Percentiles rank a stretch among this genome's conserved stretches.
Conservation (phyloP, 1,139 yeast species). For the Lodderomyces oxycetoniae region DNA sequence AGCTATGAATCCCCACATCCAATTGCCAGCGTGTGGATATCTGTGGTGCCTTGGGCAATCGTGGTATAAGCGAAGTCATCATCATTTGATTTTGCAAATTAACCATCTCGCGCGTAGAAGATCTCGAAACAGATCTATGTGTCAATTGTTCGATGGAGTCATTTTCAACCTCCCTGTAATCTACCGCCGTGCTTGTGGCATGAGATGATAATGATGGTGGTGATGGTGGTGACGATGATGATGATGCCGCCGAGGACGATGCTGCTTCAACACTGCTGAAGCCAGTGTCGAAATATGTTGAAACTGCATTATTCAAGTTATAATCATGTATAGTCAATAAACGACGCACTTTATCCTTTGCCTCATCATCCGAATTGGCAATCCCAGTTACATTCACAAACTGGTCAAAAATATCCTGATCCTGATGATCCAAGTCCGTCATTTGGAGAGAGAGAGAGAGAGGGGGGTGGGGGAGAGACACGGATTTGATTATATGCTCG, state of each 20-base stretch:
- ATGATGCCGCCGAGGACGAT: slow-evolving; percentile 3
- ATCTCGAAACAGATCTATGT: slow-evolving; percentile 8
- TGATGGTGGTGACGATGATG: slow-evolving; percentile 9
- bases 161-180: slow-evolving; percentile 8
- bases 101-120: slow-evolving; percentile 14
- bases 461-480: no score
- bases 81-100: slow-evolving; percentile 35
- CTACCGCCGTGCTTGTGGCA: slow-evolving; percentile 12
- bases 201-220: no score
- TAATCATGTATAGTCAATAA: slow-evolving; percentile 41
- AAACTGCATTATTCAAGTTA: slow-evolving; percentile 48
- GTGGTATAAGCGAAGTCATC: slow-evolving; percentile 33
- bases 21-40: slow-evolving; percentile 41
- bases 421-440: no score
- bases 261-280: slow-evolving; percentile 24
- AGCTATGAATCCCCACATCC: slow-evolving; percentile 43
- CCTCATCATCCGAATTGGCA: slow-evolving; percentile 14
- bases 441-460: no score
- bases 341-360: slow-evolving; percentile 30
- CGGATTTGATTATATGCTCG: no score
- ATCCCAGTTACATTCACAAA: slow-evolving; percentile 40
- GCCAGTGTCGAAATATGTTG: slow-evolving; percentile 49
- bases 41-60: slow-evolving; percentile 40
- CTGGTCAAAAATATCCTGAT: slow-evolving; percentile 23
- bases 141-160: slow-evolving; percentile 7